These are phyloP conservation scores for Dendrobium nobile DNA, from an alignment of 106 monocot species.

Conservation along the genomic window DNA sequence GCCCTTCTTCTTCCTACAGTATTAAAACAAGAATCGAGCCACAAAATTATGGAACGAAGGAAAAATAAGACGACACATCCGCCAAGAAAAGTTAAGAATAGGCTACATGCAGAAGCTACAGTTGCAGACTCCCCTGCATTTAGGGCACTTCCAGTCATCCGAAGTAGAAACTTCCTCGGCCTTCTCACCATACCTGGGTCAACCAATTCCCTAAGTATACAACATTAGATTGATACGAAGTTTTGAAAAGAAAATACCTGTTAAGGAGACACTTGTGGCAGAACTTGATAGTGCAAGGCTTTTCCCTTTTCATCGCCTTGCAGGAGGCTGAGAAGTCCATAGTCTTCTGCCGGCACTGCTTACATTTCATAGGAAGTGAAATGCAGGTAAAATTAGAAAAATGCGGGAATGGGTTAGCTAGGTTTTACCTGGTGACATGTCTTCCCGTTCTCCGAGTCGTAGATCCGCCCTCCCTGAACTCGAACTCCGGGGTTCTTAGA, in stretches of 20 bases:
- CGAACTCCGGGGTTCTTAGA: conserved; percentile 14
- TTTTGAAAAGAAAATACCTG: conserved; percentile 8
- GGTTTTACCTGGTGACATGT: conserved; percentile 21
- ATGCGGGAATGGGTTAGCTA: neutral
- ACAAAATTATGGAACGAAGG: neutral
- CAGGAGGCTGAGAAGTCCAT: conserved; percentile 18
- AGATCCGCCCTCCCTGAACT: conserved; percentile 15
- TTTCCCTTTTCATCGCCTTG: conserved; percentile 10
- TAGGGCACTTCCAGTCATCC: conserved; percentile 18
- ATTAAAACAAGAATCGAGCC: neutral
- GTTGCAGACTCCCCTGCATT: conserved; percentile 21
- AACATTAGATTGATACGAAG: neutral
- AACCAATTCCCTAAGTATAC: neutral
- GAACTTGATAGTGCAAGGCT: conserved; percentile 12
- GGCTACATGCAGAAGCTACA: conserved; percentile 29
- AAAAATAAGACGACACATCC: neutral
- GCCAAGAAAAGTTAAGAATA: neutral
- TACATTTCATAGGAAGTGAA: neutral
- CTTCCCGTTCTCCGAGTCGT: conserved; percentile 17
- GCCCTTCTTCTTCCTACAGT: conserved; percentile 65
- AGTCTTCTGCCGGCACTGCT: conserved; percentile 24
- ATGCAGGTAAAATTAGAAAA: neutral
- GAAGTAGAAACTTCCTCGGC: conserved; percentile 6
- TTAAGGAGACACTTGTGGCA: conserved; percentile 24
- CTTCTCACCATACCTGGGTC: conserved; percentile 16